Conservation (phyloP, 129 eudicot genomes). For the Escallonia rubra region DNA sequence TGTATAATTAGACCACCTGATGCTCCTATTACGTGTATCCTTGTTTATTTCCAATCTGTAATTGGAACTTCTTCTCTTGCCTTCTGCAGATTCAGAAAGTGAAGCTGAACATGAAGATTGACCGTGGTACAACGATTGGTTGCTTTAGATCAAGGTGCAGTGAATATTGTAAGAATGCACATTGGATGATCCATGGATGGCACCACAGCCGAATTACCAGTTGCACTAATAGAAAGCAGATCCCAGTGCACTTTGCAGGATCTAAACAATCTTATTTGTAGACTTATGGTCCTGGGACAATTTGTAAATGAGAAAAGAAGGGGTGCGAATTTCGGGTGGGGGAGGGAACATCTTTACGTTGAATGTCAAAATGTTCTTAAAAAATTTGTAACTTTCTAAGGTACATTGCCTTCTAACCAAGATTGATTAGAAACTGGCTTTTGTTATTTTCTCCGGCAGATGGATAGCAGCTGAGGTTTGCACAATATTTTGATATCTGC, state of each 20-base stretch:
- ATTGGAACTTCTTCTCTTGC: neutral
- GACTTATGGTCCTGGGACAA: neutral
- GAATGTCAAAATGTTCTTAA: neutral
- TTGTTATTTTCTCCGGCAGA: slow-evolving; percentile 6
- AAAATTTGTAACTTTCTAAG: neutral
- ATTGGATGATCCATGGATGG: neutral
- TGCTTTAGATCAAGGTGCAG: slow-evolving; percentile 3
- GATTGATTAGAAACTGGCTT: neutral
- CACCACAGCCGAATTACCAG: neutral
- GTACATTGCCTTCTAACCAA: neutral
- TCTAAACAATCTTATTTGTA: neutral
- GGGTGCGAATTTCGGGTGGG: neutral
- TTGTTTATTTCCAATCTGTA: neutral
- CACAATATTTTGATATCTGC: neutral
- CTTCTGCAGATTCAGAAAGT: slow-evolving; percentile 65
- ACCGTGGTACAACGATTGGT: slow-evolving; percentile 16
- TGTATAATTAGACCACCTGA: neutral
- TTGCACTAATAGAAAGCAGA: neutral
- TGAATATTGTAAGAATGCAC: neutral
- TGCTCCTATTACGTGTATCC: neutral
- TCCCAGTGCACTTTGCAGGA: neutral
- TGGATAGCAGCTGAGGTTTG: slow-evolving; percentile 3
- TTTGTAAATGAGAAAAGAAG: neutral
- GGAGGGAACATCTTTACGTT: neutral
- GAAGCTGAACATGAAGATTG: slow-evolving; percentile 84